Conservation (phyloP, 179 eudicot species). For the Heliamphora pulchella region DNA sequence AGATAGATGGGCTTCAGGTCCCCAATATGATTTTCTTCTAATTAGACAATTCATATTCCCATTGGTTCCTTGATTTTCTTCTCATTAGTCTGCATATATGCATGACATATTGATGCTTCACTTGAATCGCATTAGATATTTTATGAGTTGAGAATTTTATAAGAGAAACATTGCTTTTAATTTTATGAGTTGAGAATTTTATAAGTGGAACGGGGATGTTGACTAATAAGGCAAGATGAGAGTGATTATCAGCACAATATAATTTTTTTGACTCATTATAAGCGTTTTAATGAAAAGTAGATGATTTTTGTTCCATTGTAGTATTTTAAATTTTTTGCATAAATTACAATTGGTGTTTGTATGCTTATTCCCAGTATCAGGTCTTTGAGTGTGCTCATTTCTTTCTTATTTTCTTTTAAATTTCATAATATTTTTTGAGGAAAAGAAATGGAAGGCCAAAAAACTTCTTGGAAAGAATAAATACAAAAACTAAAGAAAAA, state of each 20-base stretch:
- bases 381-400: neutral
- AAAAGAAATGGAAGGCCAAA: neutral
- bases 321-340: too few relatives aligned
- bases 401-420: neutral
- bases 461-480: neutral
- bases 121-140: neutral
- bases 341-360: neutral
- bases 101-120: neutral
- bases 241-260: neutral
- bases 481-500: neutral
- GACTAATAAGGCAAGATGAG: neutral
- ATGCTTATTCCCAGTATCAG: neutral
- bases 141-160: neutral
- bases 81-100: neutral
- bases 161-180: neutral
- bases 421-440: neutral
- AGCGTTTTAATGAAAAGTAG: too few relatives aligned
- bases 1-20: neutral
- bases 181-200: neutral
- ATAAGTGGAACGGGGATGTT: neutral
- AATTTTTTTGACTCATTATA: too few relatives aligned
- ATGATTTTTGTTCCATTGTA: too few relatives aligned
- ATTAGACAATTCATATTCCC: neutral
- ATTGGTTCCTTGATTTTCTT: neutral
- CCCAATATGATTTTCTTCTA: neutral